Evolutionary conservation across 2,329 filamentous ascomycete genomes (phyloP), one percentile per base, ranked within the genome.

Genomic region (Chaetomiaceae sp.): DNA sequence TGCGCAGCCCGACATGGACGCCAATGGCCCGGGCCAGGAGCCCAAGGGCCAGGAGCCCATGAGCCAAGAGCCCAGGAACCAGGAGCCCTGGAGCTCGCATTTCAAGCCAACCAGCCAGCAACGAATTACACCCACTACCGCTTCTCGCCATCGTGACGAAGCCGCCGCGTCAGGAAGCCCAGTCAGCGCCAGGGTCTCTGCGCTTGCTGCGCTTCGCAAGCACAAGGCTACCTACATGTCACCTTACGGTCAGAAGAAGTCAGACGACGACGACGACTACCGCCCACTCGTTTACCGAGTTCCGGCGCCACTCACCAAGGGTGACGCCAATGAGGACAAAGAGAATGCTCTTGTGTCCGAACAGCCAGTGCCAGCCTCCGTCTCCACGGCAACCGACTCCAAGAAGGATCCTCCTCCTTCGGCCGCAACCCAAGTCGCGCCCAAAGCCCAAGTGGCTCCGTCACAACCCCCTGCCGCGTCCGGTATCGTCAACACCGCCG

Each of bases 331-430:
- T 3, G 75, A 84, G 51, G 88, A 95, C 57, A 88, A 95, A 62
- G 90, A 96, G 64, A 96, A 96, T 61, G 81, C 93, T 50, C 75
- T 79, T 3, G 83, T 83, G 3, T 78, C 83, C 20, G 33, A 38
- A 5, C n/a, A n/a, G n/a, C n/a, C n/a, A n/a, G n/a, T n/a, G n/a
- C n/a, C n/a, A n/a, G n/a, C n/a, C n/a, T n/a, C n/a, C n/a, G 15
- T 45, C 14, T 38, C 38, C 27, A 1, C 33, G 26, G 30, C 20
- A 3, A 29, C 37, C 42, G 15, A 10, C 38, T 24, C 9, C 22
- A 24, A 24, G 9, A 24, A 24, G 10, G 36, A 37, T 10, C 29
- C 40, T n/a, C 70, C 35, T 58, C 79, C 24, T 58, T 80, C 26
- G 7, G 24, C 48, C 9, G 7, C 52, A n/a, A 59, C 78, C 15